phyloP scores from a whole-genome alignment of 2,329 filamentous ascomycete genomes.

The Claviceps monticola region DNA sequence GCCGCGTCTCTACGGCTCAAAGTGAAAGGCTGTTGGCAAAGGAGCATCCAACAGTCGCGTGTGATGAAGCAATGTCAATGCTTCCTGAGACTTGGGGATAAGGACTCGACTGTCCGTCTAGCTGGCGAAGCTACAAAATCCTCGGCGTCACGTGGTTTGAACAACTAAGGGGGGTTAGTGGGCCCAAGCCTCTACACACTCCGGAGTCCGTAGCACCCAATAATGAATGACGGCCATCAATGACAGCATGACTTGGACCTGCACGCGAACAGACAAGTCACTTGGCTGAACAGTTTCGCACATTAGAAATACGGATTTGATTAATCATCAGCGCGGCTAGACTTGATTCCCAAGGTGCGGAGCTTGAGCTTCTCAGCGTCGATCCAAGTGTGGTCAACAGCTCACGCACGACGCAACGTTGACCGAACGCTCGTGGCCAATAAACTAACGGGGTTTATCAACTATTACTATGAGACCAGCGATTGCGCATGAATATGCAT shows the following conservation, averaged over 20 bases:
- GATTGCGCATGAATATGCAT: conserved; percentile 20
- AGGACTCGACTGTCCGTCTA: conserved; percentile 11
- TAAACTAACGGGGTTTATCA: not conserved
- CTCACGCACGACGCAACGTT: too few relatives aligned
- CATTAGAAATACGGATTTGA: not conserved
- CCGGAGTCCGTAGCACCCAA: not conserved
- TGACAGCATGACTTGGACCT: not conserved
- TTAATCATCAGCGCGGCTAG: not conserved
- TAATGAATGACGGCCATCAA: conserved; percentile 1
- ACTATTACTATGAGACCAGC: not conserved
- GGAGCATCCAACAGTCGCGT: conserved; percentile 11
- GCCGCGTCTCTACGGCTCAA: conserved; percentile 9
- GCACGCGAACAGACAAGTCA: not conserved
- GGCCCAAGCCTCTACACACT: not conserved
- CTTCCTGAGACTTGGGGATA: conserved; percentile 9
- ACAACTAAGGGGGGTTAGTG: not conserved
- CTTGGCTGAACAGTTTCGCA: too few relatives aligned
- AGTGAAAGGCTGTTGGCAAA: not conserved
- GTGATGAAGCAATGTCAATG: conserved; percentile 6
- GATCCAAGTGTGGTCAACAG: too few relatives aligned
- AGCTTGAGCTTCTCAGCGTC: too few relatives aligned
- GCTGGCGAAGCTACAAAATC: conserved; percentile 16
- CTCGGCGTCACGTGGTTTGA: conserved; percentile 16
- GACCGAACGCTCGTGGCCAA: not conserved
- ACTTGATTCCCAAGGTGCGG: too few relatives aligned